Evolutionary conservation across 2,329 filamentous ascomycete genomes (phyloP), one percentile per base, ranked within the genome.

Genomic region (Juglanconis sp.): DNA sequence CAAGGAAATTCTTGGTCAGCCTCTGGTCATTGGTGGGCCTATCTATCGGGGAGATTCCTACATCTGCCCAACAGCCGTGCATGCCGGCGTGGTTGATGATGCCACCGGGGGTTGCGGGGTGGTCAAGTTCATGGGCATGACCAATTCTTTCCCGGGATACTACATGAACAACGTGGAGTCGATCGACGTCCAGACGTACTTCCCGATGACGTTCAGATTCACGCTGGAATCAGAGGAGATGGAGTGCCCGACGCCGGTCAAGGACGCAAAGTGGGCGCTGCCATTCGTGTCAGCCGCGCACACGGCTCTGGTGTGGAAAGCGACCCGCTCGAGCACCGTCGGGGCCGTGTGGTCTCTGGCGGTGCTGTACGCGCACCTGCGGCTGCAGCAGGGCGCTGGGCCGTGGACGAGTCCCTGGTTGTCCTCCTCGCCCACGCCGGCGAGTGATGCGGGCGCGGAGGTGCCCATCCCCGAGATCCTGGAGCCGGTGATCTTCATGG

Each of bases 131-230:
- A 80, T 90, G 32, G 93, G 92, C 30, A 81, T 87, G 58, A 83
- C 86, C 59, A 77, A 81, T 58, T 77, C 82, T 51, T 96, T 87
- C 69, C 75, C 81, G 38, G 80, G 83, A 46, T 87, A 87, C 9
- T 82, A 84, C 53, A 81, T 80, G 24, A 81, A 96, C 68, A 91
- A 88, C 55, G 91, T 98, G 64, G 75, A 78, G 34, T 96, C 92
- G 64, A 79, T 91, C 56, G 82, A 75, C 3, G 98, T 99, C 69
- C 85, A 92, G 64, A 94, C 92, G 0, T 92, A 91, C 65, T 99
- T 99, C 68, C 94, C 95, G 1, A 87, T 91, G 38, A 88, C 92
- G 0, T 97, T 91, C 72, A 85, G 85, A 24, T 98, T 99, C 68
- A 56, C 58, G 6, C 35, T 59, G 13, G 64, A 64, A 1, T 63